A percentile compares a stretch with the other conserved stretches of the same genome.
Evolutionary conservation across 2,329 filamentous ascomycete species (phyloP).

Genomic region (Neofusicoccum cordaticola): DNA sequence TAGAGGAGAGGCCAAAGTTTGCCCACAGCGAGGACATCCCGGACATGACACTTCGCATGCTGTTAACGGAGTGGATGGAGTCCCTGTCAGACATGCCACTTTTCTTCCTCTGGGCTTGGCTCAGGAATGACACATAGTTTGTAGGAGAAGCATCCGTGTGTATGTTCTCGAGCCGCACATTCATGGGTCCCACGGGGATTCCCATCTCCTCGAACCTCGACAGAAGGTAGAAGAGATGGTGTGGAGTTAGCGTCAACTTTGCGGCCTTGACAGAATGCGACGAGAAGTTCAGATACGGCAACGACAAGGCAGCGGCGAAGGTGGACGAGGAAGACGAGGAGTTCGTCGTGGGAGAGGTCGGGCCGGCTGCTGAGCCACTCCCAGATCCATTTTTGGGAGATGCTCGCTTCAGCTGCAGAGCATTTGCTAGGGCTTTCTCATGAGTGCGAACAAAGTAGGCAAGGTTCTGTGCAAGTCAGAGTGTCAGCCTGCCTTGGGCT

Average conservation of each 20-base stretch:
- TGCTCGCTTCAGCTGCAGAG: constrained; percentile 79
- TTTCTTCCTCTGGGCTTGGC: constrained; percentile 76
- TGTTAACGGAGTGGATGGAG: constrained; percentile 93
- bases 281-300: constrained; percentile 79
- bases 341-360: constrained; percentile 56
- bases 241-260: constrained; percentile 87
- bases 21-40: constrained; percentile 94
- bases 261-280: constrained; percentile 84
- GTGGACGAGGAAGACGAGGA: constrained; percentile 69
- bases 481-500: neutral
- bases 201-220: constrained; percentile 91
- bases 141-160: constrained; percentile 81
- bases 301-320: constrained; percentile 80
- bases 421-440: constrained; percentile 95
- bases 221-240: constrained; percentile 94
- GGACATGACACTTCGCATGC: constrained; percentile 95
- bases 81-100: constrained; percentile 78
- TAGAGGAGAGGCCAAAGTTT: constrained; percentile 78
- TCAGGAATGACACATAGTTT: constrained; percentile 94
- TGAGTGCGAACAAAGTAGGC: constrained; percentile 95
- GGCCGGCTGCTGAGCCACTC: constrained; percentile 47
- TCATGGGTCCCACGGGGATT: constrained; percentile 92
- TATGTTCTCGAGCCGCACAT: constrained; percentile 89
- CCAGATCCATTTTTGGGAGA: constrained; percentile 63
- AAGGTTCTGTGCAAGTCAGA: constrained; percentile 65